Evolutionary conservation across 805 yeast genomes (phyloP), one percentile per base, ranked within the genome.

Genomic region (Metschnikowia chrysomelidarum): DNA sequence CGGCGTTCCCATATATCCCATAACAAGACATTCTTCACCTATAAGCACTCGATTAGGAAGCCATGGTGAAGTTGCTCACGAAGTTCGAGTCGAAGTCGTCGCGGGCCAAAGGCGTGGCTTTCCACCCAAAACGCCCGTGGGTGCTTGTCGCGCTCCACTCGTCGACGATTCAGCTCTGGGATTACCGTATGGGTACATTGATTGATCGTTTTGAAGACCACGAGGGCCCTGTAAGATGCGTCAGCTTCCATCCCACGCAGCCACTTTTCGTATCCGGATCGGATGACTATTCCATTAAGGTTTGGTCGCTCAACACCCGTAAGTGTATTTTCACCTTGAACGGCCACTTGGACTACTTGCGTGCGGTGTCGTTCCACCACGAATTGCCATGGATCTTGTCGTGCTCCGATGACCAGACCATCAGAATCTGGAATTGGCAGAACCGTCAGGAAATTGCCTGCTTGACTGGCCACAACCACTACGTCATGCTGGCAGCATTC

Each of bases 401-500:
- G 17, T 81, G 93, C 43, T 87, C 96, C 28, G 99, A 93, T 64
- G 99, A 93, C 70, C 98, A 93, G 67, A 93, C 99, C 20, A 88
- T 94, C 47, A 77, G 99, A 60, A 91, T 93, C 48, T 93, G 99
- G 99, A 94, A 93, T 67, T 93, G 98, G 98, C 98, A 94, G 70
- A 89, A 89, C 60, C 80, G 98, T 51, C 91, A 88, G 60, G 98
- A 93, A 54, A 84, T 93, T 55, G 98, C 98, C 7, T 87, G 96
- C 54, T 69, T 93, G 50, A 91, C 98, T 6, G 98, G 99, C 44
- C 99, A 93, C 64, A 89, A 87, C 65, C 98, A 93, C 67, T 93
- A 94, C 63, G 97, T 93, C 37, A 87, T 93, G 93, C 85, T 94
- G 52, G 98, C 98, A 2, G 94, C 87, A 62, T 93, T 93, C 75